Evolutionary conservation across 179 eudicot species (phyloP), one percentile per base, ranked within the genome.

Genomic region (Spergularia azorica): DNA sequence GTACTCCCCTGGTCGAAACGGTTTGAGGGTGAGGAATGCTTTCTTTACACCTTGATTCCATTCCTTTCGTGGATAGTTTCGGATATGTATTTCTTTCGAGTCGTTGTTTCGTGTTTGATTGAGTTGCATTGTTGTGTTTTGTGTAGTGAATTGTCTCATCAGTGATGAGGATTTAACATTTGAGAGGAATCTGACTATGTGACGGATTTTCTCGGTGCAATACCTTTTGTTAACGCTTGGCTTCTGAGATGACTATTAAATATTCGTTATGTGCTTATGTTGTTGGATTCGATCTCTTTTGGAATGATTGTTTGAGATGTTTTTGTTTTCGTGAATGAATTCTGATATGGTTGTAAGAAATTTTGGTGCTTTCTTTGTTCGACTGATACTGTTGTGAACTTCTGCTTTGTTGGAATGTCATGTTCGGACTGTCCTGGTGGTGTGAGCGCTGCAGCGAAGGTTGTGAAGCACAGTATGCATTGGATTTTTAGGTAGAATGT

Each of bases 161-260:
- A 17, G 81, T 89, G 92, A 89, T 85, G 92, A 89, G 88, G 20
- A 84, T 56, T 72, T 87, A 84, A 89, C 92, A 89, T 76, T 41
- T 89, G 79, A 89, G 90, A 84, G 48, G 72, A 83, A 76, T 81
- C 76, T 50, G 61, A 73, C 85, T 80, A 5, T 82, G 77, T 79
- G 76, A 76, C 68, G 79, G 79, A 63, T 26, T 88, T 76, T 80
- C 6, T 86, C 90, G 38, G 76, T 87, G 90, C 80, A 82, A 89
- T 89, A 73, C 39, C 15, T 26, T 9, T 81, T 84, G 89, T 86
- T 86, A 83, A 88, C 89, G 89, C 91, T 88, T 88, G 91, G 89
- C 91, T 86, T 88, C 88, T 88, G 74, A 76, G 79, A 76, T 69
- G 26, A 74, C 21, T 32, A 17, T 14, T 16, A n/a, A 2, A 9